A percentile compares a stretch with the other conserved stretches of the same genome.
These are phyloP conservation scores for Amylocystis lapponica DNA, from an alignment of 768 basidiomycete genomes.

Conservation along the genomic window DNA sequence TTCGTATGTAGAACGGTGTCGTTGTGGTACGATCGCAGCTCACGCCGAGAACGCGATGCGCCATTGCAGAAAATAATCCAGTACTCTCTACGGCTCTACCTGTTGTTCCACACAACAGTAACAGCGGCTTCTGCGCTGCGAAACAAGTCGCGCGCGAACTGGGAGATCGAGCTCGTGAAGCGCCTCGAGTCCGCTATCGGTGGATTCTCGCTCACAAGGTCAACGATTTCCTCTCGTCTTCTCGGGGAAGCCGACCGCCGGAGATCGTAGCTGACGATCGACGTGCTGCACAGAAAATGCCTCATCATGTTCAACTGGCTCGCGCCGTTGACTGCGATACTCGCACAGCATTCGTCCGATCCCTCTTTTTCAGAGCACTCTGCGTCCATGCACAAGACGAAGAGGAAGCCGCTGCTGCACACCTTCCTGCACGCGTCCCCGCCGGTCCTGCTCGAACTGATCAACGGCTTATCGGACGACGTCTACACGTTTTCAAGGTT, in stretches of 20 bases:
- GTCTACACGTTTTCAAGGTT: conserved; percentile 68
- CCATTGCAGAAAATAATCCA: conserved; percentile 73
- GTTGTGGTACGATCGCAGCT: background rate
- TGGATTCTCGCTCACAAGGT: conserved; percentile 76
- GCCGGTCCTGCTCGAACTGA: conserved; percentile 73
- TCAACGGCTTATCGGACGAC: conserved; percentile 73
- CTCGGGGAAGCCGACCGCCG: background rate
- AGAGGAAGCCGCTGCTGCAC: conserved; percentile 58
- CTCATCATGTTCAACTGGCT: conserved; percentile 85
- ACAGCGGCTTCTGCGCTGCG: conserved; percentile 42
- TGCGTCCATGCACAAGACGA: conserved; percentile 14
- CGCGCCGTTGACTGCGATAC: conserved; percentile 62
- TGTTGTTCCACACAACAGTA: conserved; percentile 60
- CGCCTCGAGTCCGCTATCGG: conserved; percentile 58
- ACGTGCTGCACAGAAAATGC: conserved; percentile 54
- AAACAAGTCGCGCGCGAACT: conserved; percentile 38
- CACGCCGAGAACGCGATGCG: background rate
- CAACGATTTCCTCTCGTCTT: conserved; percentile 5
- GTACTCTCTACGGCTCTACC: conserved; percentile 71
- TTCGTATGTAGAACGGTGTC: conserved; percentile 49
- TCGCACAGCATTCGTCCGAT: conserved; percentile 63
- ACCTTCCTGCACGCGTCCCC: conserved; percentile 76
- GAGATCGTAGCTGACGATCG: too few relatives aligned
- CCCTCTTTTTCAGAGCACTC: conserved; percentile 18
- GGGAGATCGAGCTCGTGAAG: conserved; percentile 51